Conservation (phyloP, 129 eudicot species). For the Flaveria ramosissima region DNA sequence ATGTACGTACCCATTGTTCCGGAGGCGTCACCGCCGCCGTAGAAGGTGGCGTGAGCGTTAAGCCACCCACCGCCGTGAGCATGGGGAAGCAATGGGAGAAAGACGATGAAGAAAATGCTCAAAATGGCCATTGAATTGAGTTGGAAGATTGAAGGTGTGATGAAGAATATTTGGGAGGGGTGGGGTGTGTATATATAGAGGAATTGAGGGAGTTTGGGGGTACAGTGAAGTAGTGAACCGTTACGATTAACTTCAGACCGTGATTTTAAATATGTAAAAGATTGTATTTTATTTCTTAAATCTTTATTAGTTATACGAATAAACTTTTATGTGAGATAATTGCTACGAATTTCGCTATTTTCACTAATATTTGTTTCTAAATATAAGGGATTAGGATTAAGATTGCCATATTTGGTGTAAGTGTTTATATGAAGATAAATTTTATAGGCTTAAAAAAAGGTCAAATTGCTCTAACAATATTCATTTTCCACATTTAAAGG, state of each 20-base stretch:
- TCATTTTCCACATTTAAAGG: constrained; percentile 15
- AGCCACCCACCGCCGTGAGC: constrained; percentile 57
- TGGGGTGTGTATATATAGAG: constrained; percentile 40
- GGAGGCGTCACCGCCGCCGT: constrained; percentile 94
- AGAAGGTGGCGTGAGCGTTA: constrained; percentile 91
- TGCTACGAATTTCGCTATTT: too few relatives aligned
- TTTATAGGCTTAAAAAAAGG: neutral
- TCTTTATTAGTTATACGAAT: too few relatives aligned
- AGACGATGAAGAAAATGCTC: constrained; percentile 41
- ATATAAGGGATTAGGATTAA: too few relatives aligned
- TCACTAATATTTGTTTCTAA: too few relatives aligned
- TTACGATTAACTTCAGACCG: constrained; percentile 28
- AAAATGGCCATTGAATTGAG: constrained; percentile 38
- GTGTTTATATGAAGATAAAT: too few relatives aligned
- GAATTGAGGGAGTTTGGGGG: constrained; percentile 17
- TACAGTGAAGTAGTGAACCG: constrained; percentile 4
- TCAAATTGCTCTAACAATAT: neutral
- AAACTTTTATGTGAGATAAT: too few relatives aligned
- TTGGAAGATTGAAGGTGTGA: neutral
- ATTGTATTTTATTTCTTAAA: too few relatives aligned
- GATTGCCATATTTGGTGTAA: too few relatives aligned
- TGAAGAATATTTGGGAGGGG: neutral
- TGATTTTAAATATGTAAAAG: neutral
- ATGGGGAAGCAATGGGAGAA: constrained; percentile 46
- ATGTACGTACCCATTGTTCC: constrained; percentile 87